These are phyloP conservation scores for Clitopilus hobsonii DNA, from an alignment of 768 basidiomycete genomes.

Conservation along the genomic window DNA sequence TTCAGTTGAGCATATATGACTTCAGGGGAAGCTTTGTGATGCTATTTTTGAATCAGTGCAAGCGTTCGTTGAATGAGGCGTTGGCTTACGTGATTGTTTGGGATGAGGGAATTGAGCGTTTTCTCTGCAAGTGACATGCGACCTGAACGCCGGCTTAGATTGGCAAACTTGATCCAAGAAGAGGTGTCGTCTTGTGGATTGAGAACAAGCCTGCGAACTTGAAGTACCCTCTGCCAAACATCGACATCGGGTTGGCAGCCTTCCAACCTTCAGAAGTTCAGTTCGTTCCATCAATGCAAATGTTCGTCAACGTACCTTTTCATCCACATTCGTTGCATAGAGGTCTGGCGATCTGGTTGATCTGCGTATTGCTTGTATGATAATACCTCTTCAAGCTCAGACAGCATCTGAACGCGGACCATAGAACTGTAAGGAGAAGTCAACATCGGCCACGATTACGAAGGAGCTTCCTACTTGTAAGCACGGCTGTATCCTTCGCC, in stretches of 20 bases:
- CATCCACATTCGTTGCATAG: slow-evolving; percentile 93
- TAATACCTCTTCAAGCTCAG: slow-evolving; percentile 95
- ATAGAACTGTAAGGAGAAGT: slow-evolving; percentile 55
- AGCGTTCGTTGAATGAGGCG: too few relatives aligned
- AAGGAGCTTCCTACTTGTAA: slow-evolving; percentile 63
- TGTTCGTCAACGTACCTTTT: slow-evolving; percentile 54
- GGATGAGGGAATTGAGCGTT: slow-evolving; percentile 84
- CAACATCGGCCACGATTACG: neutral
- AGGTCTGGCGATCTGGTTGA: slow-evolving; percentile 80
- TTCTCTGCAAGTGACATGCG: slow-evolving; percentile 90
- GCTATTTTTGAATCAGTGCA: slow-evolving; percentile 19
- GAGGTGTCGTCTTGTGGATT: slow-evolving; percentile 88
- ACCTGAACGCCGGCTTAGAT: slow-evolving; percentile 91
- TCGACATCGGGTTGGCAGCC: slow-evolving; percentile 98
- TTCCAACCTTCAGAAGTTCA: slow-evolving; percentile 51
- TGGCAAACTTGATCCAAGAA: slow-evolving; percentile 98
- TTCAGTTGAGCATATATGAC: slow-evolving; percentile 94
- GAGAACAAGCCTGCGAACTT: slow-evolving; percentile 88
- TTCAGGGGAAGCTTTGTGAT: slow-evolving; percentile 78
- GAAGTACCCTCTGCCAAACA: slow-evolving; percentile 94
- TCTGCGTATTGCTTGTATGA: slow-evolving; percentile 89
- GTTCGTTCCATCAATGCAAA: neutral
- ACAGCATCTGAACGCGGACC: slow-evolving; percentile 95
- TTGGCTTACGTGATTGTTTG: slow-evolving; percentile 52
- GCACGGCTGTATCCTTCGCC: slow-evolving; percentile 93